Conservation (phyloP, 2,329 filamentous ascomycete genomes). For the Fusarium scirpi region DNA sequence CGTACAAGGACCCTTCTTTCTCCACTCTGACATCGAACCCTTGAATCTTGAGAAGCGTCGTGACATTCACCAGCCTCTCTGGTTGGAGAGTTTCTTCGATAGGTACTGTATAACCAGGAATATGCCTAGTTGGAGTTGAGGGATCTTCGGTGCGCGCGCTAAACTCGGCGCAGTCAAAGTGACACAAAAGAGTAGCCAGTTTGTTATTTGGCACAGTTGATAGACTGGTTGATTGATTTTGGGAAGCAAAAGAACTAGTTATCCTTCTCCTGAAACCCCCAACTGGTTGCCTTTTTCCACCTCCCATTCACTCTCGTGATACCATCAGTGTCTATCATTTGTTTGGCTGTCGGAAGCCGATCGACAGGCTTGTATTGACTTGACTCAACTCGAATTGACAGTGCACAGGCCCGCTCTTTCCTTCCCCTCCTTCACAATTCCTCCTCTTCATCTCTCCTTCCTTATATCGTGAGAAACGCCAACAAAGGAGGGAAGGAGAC, state of each 20-base stretch:
- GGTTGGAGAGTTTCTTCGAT: conserved; percentile 18
- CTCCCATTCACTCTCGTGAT: conserved; percentile 27
- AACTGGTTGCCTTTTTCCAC: conserved; percentile 2
- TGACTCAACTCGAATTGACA: conserved; percentile 14
- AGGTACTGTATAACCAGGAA: conserved; percentile 5
- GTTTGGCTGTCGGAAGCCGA: conserved; percentile 14
- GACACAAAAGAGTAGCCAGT: conserved; percentile 9
- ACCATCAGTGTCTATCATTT: conserved; percentile 19
- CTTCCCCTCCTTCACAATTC: conserved; percentile 14
- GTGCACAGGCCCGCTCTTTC: conserved; percentile 35
- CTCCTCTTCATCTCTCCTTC: conserved; percentile 26
- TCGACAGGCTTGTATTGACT: conserved; percentile 10
- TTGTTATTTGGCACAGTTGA: background rate
- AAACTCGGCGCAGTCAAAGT: conserved; percentile 25
- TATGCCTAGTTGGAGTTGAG: conserved; percentile 5
- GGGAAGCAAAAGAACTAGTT: background rate
- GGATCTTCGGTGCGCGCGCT: conserved; percentile 36
- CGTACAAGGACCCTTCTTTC: conserved; percentile 14
- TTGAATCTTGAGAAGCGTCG: conserved; percentile 10
- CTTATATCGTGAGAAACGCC: conserved; percentile 16
- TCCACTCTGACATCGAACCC: conserved; percentile 33
- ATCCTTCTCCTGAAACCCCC: conserved; percentile 25
- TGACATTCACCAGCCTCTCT: conserved; percentile 26
- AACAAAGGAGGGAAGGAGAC: conserved; percentile 15
- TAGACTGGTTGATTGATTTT: conserved; percentile 15